Conservation (phyloP, 495 filamentous ascomycete species). For the Daldinia vernicosa region DNA sequence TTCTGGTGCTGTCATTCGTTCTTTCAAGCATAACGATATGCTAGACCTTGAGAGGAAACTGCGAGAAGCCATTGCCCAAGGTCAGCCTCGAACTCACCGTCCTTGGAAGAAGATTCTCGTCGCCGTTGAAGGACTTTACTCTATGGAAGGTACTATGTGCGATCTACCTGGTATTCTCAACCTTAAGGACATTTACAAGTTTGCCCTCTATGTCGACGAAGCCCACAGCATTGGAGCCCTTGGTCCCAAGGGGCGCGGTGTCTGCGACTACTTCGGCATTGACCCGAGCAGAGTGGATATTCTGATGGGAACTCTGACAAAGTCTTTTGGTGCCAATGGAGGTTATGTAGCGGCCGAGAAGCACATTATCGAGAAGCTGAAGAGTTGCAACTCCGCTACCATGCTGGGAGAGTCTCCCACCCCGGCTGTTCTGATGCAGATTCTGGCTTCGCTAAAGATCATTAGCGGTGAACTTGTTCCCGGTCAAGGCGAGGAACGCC, state of each 20-base stretch:
- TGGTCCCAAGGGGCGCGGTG: slow-evolving; percentile 85
- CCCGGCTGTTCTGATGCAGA: slow-evolving; percentile 88
- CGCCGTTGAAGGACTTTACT: slow-evolving; percentile 96
- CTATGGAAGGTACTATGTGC: slow-evolving; percentile 99
- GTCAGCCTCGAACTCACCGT: slow-evolving; percentile 93
- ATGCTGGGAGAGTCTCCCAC: slow-evolving; percentile 88
- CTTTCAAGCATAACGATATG: slow-evolving; percentile 99
- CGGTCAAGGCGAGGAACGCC: slow-evolving; percentile 93
- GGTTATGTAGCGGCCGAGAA: slow-evolving; percentile 94
- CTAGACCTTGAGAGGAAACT: slow-evolving; percentile 81
- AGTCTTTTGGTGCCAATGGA: slow-evolving; percentile 98
- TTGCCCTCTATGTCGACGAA: slow-evolving; percentile 93
- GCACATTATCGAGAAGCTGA: slow-evolving; percentile 89
- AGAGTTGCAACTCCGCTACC: slow-evolving; percentile 83
- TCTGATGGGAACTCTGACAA: slow-evolving; percentile 97
- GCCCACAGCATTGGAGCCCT: slow-evolving; percentile 96
- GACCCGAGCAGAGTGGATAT: slow-evolving; percentile 90
- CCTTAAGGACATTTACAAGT: slow-evolving; percentile 95
- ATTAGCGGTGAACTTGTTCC: slow-evolving; percentile 88
- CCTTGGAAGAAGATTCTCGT: slow-evolving; percentile 99
- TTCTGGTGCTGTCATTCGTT: slow-evolving; percentile 91
- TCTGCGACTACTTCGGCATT: slow-evolving; percentile 96
- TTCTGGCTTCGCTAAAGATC: slow-evolving; percentile 80
- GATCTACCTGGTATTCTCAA: slow-evolving; percentile 86
- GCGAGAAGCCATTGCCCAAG: slow-evolving; percentile 91